Percentiles rank a stretch among this genome's conserved stretches.
These are phyloP conservation scores for Alternaria conjuncta DNA, from an alignment of 2,329 filamentous ascomycete genomes.

Conservation along the genomic window DNA sequence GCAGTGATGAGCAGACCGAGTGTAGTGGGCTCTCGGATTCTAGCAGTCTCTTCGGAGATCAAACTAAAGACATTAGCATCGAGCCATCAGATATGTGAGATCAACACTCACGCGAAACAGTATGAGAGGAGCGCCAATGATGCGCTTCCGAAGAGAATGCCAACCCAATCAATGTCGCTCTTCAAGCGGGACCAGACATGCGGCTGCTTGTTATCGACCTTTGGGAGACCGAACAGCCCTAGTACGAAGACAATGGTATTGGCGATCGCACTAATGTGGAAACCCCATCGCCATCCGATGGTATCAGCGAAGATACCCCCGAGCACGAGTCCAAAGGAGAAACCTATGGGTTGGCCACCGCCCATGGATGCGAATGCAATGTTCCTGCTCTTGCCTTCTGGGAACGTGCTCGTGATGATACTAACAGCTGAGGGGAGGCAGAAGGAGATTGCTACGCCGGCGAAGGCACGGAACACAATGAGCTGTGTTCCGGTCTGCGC, in stretches of 20 bases:
- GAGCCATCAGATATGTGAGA: conserved; percentile 48
- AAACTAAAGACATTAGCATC: background rate
- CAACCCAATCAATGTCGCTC: conserved; percentile 62
- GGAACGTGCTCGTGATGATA: conserved; percentile 57
- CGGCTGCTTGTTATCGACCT: conserved; percentile 29
- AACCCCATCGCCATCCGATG: conserved; percentile 61
- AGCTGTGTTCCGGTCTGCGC: conserved; percentile 48
- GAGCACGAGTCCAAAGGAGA: conserved; percentile 58
- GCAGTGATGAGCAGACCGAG: conserved; percentile 57
- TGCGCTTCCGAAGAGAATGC: conserved; percentile 55
- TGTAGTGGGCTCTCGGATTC: conserved; percentile 53
- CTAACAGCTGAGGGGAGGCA: conserved; percentile 58
- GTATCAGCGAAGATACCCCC: conserved; percentile 58
- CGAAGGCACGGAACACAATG: conserved; percentile 56
- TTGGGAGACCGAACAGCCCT: conserved; percentile 49
- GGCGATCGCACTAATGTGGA: conserved; percentile 56
- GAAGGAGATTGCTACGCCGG: conserved; percentile 56
- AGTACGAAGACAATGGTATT: conserved; percentile 51
- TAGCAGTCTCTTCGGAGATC: conserved; percentile 16
- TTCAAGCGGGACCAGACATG: conserved; percentile 40
- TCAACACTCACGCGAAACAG: conserved; percentile 57
- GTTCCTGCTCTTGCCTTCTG: conserved; percentile 57
- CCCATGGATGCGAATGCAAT: conserved; percentile 60
- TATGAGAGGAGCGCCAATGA: conserved; percentile 60
- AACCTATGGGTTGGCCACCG: conserved; percentile 59